Conservation (phyloP, 768 basidiomycete species). For the Rhodotorula babjevae region DNA sequence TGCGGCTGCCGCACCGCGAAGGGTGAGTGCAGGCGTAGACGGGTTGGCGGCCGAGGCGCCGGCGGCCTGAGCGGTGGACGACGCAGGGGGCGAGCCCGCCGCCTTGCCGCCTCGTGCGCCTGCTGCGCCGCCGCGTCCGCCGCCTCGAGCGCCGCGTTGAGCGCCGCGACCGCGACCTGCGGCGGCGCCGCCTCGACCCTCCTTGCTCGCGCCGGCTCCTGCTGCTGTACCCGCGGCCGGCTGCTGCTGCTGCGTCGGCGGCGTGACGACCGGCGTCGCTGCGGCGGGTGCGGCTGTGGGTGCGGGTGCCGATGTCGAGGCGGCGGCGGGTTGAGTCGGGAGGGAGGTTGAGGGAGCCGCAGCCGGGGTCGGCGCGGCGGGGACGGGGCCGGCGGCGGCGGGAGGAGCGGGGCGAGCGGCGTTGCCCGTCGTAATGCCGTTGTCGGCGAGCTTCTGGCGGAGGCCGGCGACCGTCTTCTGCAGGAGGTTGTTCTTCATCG, state of each 20-base stretch:
- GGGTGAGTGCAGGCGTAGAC: not conserved
- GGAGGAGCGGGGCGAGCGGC: conserved; percentile 29
- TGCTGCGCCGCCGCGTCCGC: conserved; percentile 37
- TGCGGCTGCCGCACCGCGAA: conserved; percentile 7
- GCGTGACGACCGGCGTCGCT: conserved; percentile 38
- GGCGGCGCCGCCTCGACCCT: conserved; percentile 46
- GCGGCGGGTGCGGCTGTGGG: conserved; percentile 38
- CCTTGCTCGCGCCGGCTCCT: conserved; percentile 38
- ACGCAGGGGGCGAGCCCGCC: not conserved
- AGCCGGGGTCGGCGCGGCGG: conserved; percentile 34
- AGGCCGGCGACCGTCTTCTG: conserved; percentile 34
- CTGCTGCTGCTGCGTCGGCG: conserved; percentile 41
- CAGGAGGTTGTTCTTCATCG: conserved; percentile 32
- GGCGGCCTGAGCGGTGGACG: not conserved
- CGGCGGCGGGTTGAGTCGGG: conserved; percentile 22
- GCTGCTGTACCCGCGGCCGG: conserved; percentile 29
- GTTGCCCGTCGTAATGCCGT: not conserved
- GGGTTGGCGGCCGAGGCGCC: not conserved
- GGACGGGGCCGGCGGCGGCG: not conserved
- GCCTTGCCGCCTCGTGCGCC: conserved; percentile 18
- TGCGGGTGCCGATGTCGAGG: not conserved
- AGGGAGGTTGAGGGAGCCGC: conserved; percentile 21
- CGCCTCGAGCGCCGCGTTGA: conserved; percentile 45
- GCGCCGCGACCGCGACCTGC: conserved; percentile 43
- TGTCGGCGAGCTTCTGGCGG: conserved; percentile 37